These are phyloP conservation scores for Endogone sp. DNA, from an alignment of 192 early-diverging fungal species.

Conservation along the genomic window DNA sequence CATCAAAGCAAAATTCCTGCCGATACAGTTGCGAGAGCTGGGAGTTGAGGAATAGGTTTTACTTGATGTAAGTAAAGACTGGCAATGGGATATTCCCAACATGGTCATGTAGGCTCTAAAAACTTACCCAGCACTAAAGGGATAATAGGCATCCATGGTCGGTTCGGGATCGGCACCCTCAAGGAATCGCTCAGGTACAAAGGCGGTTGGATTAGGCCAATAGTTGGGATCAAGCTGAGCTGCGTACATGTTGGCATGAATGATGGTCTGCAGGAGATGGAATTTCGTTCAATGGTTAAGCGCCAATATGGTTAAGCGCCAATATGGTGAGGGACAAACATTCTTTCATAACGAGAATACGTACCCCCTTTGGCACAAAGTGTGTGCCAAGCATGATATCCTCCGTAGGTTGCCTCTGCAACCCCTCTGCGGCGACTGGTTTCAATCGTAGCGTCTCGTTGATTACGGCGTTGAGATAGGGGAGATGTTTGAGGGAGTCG, in stretches of 20 bases:
- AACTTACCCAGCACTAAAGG: conserved; percentile 40
- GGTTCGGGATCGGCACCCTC: conserved; percentile 24
- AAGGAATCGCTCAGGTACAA: conserved; percentile 48
- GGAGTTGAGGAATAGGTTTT: conserved; percentile 8
- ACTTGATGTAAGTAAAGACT: no score
- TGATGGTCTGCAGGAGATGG: neutral
- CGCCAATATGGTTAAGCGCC: no score
- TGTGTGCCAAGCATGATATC: conserved; percentile 14
- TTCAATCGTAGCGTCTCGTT: conserved; percentile 31
- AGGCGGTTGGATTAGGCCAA: conserved; percentile 37
- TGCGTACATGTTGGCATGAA: conserved; percentile 5
- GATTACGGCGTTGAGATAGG: conserved; percentile 36
- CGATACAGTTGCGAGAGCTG: conserved; percentile 47
- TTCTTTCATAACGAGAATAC: neutral
- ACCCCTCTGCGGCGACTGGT: conserved; percentile 19
- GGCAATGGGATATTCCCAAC: no score
- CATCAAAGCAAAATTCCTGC: conserved; percentile 43
- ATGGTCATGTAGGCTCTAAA: no score
- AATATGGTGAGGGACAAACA: no score
- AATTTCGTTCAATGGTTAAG: no score
- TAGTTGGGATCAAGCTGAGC: conserved; percentile 23
- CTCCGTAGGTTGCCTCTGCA: conserved; percentile 11
- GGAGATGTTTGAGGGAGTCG: conserved; percentile 25
- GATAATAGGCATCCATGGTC: conserved; percentile 35
- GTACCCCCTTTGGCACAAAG: conserved; percentile 25